Base-by-base conservation (phyloP, 495 filamentous ascomycete genomes). In the Xeromyces bisporus region DNA sequence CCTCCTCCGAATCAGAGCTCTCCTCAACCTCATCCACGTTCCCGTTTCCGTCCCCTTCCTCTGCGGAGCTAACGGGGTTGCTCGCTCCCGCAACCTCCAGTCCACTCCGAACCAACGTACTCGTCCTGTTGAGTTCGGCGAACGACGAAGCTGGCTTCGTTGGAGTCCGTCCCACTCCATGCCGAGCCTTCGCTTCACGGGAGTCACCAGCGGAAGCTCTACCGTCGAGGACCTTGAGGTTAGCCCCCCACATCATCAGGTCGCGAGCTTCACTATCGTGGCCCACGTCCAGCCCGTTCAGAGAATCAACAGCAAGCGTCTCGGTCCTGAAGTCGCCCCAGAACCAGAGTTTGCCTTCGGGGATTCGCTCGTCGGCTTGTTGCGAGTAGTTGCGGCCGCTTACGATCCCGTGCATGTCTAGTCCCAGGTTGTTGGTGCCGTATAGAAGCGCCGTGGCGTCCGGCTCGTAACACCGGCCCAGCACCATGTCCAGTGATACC, bases 321-420 rank as follows among this genome's bases (percentile, higher is more conserved):
- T 73, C 58, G 0, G 58, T 57, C 2, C 71, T 56, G 27, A 51
- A 54, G 28, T 74, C 67, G 11, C 56, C 65, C 67, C 68, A 74
- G 45, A 66, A 69, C 66, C 66, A 73, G 2, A 42, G 36, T n/a
- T 55, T 49, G 3, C 43, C 51, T 4, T 43, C 28, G 0, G 46
- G 38, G 17, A 73, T 67, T 7, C 67, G 65, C 0, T 38, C 32
- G 21, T 74, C 68, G 5, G 51, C 44, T 18, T 46, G 32, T 5
- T 42, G 24, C 0, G 66, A 61, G 38, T 56, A 70, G 4, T 43
- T 37, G 9, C 71, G 54, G 7, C 46, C 62, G 15, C 47, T 42
- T 2, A 53, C 24, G 7, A 64, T 40, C 3, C 58, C 57, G 21
- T 44, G 37, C 3, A 67, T 35, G 24, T 58, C 50, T 11, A 47